Evolutionary conservation across 1,139 yeast species (phyloP), one percentile per base, ranked within the genome.

Genomic region (Yamadazyma songkhlaensis): DNA sequence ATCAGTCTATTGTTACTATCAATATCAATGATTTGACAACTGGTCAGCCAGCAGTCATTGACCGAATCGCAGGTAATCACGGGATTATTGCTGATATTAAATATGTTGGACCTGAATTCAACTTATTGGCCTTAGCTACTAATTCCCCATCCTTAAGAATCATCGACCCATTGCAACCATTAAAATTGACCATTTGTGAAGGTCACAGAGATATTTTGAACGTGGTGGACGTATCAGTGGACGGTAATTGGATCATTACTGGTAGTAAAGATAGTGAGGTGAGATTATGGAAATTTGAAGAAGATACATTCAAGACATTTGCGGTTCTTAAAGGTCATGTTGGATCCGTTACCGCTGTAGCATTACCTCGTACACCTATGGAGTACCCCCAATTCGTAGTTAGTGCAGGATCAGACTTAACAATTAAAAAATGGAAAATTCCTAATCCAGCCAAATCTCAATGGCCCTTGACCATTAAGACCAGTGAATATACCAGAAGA

Each of bases 241-340:
- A 90, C 57, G 98, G 97, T 0, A 50, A 60, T 40, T 92, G 97
- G 97, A 64, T 92, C 17, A 94, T 86, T 4, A 84, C 97, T 3
- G 97, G 92, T 0, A 84, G 95, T n/a, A 94, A 92, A 60, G 99
- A 92, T 57, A 75, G 79, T 46, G 81, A 81, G 34, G 95, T 95
- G 1, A 74, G 86, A 46, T 62, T 92, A 41, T 92, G 99, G 99
- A 72, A 65, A 50, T 79, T 74, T 59, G 61, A 74, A 44, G 68
- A 62, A 2, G 64, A 55, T 2, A 58, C 51, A 17, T 88, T 85
- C 48, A 64, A 63, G 26, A 62, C 70, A 29, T 79, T 74, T 55
- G 81, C 88, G 1, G 70, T 74, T 12, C 86, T 84, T 56, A 73
- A 73, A 38, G 98, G 98, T 4, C 98, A 92, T 60, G 82, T 88